These are phyloP conservation scores for Bassia scoparia DNA, from an alignment of 148 eudicot species.

Conservation along the genomic window DNA sequence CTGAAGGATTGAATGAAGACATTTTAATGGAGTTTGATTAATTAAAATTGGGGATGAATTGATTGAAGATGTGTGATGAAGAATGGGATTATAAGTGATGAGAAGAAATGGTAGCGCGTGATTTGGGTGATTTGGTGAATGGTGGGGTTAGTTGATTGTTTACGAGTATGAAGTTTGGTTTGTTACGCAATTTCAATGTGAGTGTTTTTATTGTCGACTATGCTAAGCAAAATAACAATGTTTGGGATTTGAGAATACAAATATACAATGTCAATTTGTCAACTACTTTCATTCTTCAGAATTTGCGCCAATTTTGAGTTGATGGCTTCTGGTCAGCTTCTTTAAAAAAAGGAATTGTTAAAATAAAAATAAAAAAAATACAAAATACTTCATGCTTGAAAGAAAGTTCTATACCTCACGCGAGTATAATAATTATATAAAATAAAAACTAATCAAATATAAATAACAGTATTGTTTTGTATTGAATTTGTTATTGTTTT, in stretches of 20 bases:
- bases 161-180: too few species aligned
- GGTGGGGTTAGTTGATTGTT: neutral
- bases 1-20: constrained; percentile 43
- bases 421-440: too few species aligned
- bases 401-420: too few species aligned
- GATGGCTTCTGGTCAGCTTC: neutral
- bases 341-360: too few species aligned
- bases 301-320: constrained; percentile 5
- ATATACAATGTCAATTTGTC: constrained; percentile 8
- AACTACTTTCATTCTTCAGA: neutral
- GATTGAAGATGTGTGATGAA: neutral
- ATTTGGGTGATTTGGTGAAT: neutral
- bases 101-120: constrained; percentile 7
- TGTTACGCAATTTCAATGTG: neutral
- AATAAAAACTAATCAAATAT: too few species aligned
- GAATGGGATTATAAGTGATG: neutral
- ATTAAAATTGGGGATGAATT: constrained; percentile 11
- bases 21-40: neutral
- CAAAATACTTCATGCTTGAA: too few species aligned
- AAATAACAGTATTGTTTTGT: too few species aligned
- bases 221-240: neutral
- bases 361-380: too few species aligned
- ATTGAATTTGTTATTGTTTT: too few species aligned
- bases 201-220: too few species aligned
- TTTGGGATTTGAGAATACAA: neutral